Evolutionary conservation across 495 filamentous ascomycete species (phyloP).

Genomic region (Penicillium atrosanguineum): DNA sequence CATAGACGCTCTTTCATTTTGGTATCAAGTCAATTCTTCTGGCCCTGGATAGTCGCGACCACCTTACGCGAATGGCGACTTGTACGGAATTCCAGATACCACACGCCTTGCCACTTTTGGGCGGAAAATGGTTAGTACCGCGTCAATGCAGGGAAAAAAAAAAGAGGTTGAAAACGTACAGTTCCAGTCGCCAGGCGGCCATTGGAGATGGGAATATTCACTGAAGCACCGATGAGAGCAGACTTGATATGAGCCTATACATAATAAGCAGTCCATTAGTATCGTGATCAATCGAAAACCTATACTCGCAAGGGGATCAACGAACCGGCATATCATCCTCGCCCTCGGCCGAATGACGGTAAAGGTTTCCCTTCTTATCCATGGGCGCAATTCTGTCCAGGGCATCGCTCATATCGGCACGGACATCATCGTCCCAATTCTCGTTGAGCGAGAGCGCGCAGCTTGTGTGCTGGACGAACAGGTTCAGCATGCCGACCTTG

Average conservation of each 20-base stretch:
- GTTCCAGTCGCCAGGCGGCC: slow-evolving; percentile 71
- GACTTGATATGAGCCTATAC: slow-evolving; percentile 84
- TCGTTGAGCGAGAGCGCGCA: slow-evolving; percentile 87
- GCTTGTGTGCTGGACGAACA: slow-evolving; percentile 90
- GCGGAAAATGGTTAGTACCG: not conserved
- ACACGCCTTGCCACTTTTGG: slow-evolving; percentile 69
- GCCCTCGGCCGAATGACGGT: slow-evolving; percentile 88
- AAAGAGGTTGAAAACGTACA: not conserved
- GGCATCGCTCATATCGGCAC: slow-evolving; percentile 88
- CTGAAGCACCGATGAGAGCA: slow-evolving; percentile 79
- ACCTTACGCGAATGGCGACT: slow-evolving; percentile 73
- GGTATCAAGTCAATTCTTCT: slow-evolving; percentile 59
- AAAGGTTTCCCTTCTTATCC: slow-evolving; percentile 68
- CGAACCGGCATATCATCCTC: slow-evolving; percentile 83
- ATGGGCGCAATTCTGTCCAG: slow-evolving; percentile 84
- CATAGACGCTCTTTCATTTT: slow-evolving; percentile 17
- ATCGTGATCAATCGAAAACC: not conserved
- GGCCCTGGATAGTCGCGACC: slow-evolving; percentile 92
- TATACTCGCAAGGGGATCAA: not conserved
- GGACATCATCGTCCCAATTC: slow-evolving; percentile 85
- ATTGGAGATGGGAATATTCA: slow-evolving; percentile 85
- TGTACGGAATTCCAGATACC: slow-evolving; percentile 89
- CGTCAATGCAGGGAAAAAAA: not conserved
- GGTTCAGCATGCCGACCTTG: slow-evolving; percentile 81
- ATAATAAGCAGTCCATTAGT: not conserved